Base-by-base conservation (phyloP, 2,329 filamentous ascomycete species). In the Fusarium tjaetaba region DNA sequence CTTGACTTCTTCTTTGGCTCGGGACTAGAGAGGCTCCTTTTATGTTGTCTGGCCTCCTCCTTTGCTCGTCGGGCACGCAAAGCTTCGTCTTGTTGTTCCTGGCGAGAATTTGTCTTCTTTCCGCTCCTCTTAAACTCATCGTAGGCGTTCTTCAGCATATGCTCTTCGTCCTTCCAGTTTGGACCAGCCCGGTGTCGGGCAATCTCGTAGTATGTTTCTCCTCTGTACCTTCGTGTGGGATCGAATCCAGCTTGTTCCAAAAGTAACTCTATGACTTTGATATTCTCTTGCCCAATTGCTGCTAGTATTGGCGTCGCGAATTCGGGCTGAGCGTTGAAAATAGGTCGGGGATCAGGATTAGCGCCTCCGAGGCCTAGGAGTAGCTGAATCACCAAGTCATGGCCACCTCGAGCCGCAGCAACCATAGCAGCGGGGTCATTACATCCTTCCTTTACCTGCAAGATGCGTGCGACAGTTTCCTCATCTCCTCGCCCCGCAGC, bases 301-400 rank as follows among this genome's bases (percentile, higher is more conserved):
- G 95, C 95, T 42, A 98, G 88, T 86, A 99, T 97, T 3, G 96
- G 96, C 2, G 96, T 98, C 58, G 95, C 93, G 78, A 93, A 92
- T 65, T 96, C 95, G 46, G 88, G 83, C 34, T 87, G 86, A 66
- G 89, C 85, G 36, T 88, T 87, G 14, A 85, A 78, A 52, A 95
- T 82, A 18, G 93, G 89, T 11, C 88, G 86, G 38, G 94, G 94
- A 76, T 96, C 94, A 1, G 89, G 86, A 60, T 90, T 89, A 18
- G 88, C 88, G 55, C 88, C 86, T 6, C 92, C 92, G 73, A 94
- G 85, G 14, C 92, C 92, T 46, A 94, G 82, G 56, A 95, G 82
- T 34, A 97, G 88, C 78, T 95, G 94, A 70, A 97, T 90, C 30
- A 97, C 93, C 65, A 96, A 90, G 76, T 95, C 92, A 79, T 99